Evolutionary conservation across 1,284 basidiomycete genomes (phyloP).

Genomic region (Papiliotrema flavescens): DNA sequence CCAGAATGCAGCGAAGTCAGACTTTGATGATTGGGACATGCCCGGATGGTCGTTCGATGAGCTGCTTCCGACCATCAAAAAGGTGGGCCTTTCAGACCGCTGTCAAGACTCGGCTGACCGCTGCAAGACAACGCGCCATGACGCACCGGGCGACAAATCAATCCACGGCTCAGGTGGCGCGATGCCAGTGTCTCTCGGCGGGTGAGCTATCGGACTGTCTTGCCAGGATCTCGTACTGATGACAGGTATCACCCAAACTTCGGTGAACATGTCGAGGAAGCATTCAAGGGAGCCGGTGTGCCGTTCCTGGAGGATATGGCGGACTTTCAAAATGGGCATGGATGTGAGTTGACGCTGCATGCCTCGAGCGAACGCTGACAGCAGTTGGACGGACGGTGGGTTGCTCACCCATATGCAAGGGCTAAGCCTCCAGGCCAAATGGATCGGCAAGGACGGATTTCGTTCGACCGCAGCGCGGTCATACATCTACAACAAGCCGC

Average conservation of each 20-base stretch:
- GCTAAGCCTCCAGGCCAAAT: not conserved
- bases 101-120: not conserved
- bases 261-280: not conserved
- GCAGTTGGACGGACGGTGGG: not conserved
- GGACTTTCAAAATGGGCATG: constrained; percentile 5
- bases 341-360: constrained; percentile 1
- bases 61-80: constrained; percentile 5
- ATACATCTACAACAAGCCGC: not conserved
- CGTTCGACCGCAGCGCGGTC: not conserved
- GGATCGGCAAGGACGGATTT: not conserved
- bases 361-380: not conserved
- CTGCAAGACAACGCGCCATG: not conserved
- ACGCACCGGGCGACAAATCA: not conserved
- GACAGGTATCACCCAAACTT: not conserved
- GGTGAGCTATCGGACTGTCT: not conserved
- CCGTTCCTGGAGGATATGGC: not conserved
- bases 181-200: constrained; percentile 1
- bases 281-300: not conserved
- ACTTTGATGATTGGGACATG: constrained; percentile 11
- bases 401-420: not conserved
- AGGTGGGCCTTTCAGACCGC: not conserved
- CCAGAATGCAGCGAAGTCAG: constrained; percentile 5
- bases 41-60: constrained; percentile 11
- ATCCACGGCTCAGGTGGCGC: not conserved
- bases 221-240: not conserved